Percentiles rank a stretch among this genome's conserved stretches.
Conservation (phyloP, 257 asterid genomes). For the Salvia splendens region DNA sequence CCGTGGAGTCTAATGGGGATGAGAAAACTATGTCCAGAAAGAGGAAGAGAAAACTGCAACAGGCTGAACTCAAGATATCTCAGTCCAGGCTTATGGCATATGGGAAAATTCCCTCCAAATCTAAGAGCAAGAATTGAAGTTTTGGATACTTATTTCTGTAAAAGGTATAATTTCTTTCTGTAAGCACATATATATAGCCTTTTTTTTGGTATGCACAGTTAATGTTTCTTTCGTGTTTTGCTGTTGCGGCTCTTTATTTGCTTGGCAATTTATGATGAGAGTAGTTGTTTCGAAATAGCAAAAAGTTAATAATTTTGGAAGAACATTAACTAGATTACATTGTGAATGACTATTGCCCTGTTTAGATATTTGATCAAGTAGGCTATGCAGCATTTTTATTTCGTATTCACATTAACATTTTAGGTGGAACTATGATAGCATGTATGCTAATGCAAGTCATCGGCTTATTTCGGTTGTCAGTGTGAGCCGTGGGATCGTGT, state of each 20-base stretch:
- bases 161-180: constrained; percentile 6
- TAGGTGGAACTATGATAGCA: too few relatives aligned
- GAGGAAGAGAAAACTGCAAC: constrained; percentile 50
- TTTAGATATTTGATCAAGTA: too few relatives aligned
- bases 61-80: constrained; percentile 57
- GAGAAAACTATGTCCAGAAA: constrained; percentile 41
- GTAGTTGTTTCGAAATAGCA: too few relatives aligned
- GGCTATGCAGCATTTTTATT: too few relatives aligned
- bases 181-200: neutral
- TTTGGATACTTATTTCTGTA: neutral
- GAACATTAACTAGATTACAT: neutral
- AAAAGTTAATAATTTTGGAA: neutral
- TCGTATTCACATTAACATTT: too few relatives aligned
- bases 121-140: constrained; percentile 50
- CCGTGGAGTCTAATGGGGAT: constrained; percentile 38
- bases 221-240: too few relatives aligned
- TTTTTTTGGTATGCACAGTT: neutral
- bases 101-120: constrained; percentile 48
- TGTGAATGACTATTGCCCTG: too few relatives aligned
- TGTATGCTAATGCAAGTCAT: too few relatives aligned
- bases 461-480: too few relatives aligned
- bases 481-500: too few relatives aligned
- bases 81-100: constrained; percentile 56
- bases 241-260: too few relatives aligned
- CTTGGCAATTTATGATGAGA: too few relatives aligned